phyloP scores from a whole-genome alignment of 108 stramenopile genomes.

The Mediolabrus comicus region DNA sequence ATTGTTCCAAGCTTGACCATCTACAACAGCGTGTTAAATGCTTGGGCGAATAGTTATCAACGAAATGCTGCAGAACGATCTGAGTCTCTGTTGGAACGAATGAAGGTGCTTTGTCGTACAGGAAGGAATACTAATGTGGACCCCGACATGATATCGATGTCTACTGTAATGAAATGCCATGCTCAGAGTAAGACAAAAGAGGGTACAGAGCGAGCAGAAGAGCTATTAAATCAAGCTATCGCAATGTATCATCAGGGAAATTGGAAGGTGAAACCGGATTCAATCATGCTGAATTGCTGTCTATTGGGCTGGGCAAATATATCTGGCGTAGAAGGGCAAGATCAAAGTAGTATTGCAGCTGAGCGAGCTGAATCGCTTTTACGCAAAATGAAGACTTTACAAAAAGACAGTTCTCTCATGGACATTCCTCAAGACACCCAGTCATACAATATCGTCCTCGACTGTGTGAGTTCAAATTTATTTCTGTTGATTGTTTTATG shows the following conservation, averaged over 20 bases:
- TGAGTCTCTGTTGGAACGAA: conserved; percentile 28
- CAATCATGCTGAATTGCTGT: conserved; percentile 41
- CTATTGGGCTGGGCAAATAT: conserved; percentile 33
- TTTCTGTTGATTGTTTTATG: background rate
- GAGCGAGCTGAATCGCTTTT: conserved; percentile 45
- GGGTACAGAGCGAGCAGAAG: conserved; percentile 32
- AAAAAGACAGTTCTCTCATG: conserved; percentile 1
- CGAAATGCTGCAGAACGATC: conserved; percentile 34
- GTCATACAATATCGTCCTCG: conserved; percentile 36
- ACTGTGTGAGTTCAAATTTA: conserved; percentile 22
- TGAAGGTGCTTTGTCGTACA: conserved; percentile 25
- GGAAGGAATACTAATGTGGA: conserved; percentile 38
- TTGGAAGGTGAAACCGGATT: conserved; percentile 36
- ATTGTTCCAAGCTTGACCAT: conserved; percentile 44
- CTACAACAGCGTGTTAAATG: conserved; percentile 67
- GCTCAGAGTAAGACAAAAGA: conserved; percentile 25
- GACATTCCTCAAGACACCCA: conserved; percentile 28
- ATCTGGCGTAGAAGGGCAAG: conserved; percentile 5
- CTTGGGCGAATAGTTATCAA: conserved; percentile 59
- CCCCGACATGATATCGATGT: conserved; percentile 41
- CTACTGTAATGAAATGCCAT: conserved; percentile 42
- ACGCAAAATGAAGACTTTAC: conserved; percentile 17
- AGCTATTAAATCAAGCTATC: conserved; percentile 29
- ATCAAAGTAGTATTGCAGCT: conserved; percentile 14
- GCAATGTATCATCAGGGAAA: conserved; percentile 32